Evolutionary conservation across 1,139 yeast species (phyloP).

Genomic region (Blastobotrys ciferrii): DNA sequence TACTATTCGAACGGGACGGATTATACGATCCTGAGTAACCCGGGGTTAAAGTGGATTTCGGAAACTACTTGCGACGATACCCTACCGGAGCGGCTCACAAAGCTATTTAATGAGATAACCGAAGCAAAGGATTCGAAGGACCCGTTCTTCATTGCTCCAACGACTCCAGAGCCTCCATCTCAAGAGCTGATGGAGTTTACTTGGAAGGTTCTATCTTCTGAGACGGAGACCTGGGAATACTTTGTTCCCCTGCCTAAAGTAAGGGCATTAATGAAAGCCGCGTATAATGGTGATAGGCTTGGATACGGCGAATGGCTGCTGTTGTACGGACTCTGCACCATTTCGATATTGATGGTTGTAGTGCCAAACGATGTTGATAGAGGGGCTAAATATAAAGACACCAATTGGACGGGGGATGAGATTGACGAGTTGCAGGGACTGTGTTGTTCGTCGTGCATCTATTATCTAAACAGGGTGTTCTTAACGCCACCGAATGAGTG

Average conservation of each 20-base stretch:
- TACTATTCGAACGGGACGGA: background rate
- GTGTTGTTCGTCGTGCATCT: background rate
- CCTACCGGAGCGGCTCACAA: background rate
- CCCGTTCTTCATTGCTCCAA: background rate
- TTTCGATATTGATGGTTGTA: background rate
- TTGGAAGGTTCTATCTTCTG: background rate
- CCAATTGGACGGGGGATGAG: background rate
- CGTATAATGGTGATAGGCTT: background rate
- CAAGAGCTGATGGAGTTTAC: background rate
- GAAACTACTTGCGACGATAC: background rate
- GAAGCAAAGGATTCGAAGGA: background rate
- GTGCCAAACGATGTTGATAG: background rate
- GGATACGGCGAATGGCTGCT: background rate
- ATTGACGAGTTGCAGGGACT: background rate
- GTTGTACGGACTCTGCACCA: background rate
- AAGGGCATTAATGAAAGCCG: background rate
- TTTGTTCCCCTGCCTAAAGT: background rate
- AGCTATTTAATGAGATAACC: background rate
- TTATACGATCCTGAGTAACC: background rate
- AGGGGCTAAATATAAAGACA: background rate
- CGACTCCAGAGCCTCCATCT: background rate
- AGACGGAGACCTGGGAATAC: background rate
- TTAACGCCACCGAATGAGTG: background rate
- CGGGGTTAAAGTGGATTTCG: background rate
- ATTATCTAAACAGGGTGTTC: background rate